Conservation (phyloP, 768 basidiomycete species). For the Leccinum truebloodii region DNA sequence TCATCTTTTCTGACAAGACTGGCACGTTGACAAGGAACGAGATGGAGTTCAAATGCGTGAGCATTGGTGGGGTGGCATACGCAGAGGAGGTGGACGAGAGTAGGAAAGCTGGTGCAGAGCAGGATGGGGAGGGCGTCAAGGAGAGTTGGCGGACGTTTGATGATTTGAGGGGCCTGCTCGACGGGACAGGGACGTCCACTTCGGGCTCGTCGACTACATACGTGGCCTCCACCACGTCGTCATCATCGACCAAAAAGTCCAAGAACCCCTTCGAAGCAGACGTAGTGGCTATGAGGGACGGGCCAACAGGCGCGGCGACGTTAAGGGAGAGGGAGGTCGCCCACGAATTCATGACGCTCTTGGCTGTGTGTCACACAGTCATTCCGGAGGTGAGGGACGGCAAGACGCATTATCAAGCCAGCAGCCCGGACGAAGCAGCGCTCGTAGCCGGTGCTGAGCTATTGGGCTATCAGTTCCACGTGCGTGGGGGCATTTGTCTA, state of each 20-base stretch:
- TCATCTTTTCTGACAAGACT: constrained; percentile 93
- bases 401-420: constrained; percentile 94
- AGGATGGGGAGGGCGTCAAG: constrained; percentile 40
- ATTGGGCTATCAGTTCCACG: constrained; percentile 92
- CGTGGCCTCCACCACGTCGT: background rate
- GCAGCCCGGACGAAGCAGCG: constrained; percentile 97
- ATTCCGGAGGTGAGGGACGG: constrained; percentile 90
- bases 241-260: constrained; percentile 22
- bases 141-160: constrained; percentile 80
- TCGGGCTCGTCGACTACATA: background rate
- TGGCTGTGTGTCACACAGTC: constrained; percentile 97
- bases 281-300: constrained; percentile 16
- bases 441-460: constrained; percentile 92
- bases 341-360: constrained; percentile 73
- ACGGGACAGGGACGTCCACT: constrained; percentile 30
- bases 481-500: constrained; percentile 41
- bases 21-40: constrained; percentile 96
- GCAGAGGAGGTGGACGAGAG: constrained; percentile 89
- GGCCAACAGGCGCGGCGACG: background rate
- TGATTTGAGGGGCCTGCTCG: constrained; percentile 61
- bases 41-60: constrained; percentile 95
- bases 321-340: constrained; percentile 51
- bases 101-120: constrained; percentile 58
- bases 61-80: constrained; percentile 86
- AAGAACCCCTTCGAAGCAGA: constrained; percentile 58